phyloP scores from a whole-genome alignment of 2,329 filamentous ascomycete genomes.

The Exophiala aquamarina region DNA sequence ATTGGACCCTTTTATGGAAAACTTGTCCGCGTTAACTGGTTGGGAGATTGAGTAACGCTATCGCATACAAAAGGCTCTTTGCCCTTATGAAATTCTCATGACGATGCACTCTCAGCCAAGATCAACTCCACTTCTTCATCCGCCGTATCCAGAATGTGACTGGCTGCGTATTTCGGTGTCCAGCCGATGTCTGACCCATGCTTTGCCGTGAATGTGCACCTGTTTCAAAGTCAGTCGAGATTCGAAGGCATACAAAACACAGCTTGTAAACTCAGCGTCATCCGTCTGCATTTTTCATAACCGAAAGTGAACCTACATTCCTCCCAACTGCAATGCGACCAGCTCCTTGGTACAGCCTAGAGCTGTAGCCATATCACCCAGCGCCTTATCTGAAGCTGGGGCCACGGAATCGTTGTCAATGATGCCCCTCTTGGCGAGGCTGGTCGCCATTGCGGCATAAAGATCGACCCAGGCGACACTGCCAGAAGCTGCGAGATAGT shows the following conservation, averaged over 20 bases:
- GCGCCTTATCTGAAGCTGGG: constrained; percentile 35
- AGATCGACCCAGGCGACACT: constrained; percentile 53
- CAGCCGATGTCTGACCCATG: constrained; percentile 48
- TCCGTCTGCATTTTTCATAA: too few species aligned
- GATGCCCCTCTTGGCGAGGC: constrained; percentile 41
- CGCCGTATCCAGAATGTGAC: constrained; percentile 49
- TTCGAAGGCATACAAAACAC: too few species aligned
- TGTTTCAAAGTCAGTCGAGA: constrained; percentile 21
- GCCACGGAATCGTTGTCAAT: constrained; percentile 40
- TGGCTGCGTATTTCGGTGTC: constrained; percentile 42
- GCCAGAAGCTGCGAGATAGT: constrained; percentile 53
- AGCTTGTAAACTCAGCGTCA: neutral
- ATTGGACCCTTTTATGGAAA: neutral
- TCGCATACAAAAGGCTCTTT: too few species aligned
- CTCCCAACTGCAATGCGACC: constrained; percentile 45
- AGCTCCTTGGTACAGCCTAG: constrained; percentile 36
- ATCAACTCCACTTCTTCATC: constrained; percentile 51
- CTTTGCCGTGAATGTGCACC: constrained; percentile 46
- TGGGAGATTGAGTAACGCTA: too few species aligned
- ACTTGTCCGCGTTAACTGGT: neutral
- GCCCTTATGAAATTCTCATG: too few species aligned
- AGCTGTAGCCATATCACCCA: constrained; percentile 45
- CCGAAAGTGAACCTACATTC: constrained; percentile 47
- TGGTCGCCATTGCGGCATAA: constrained; percentile 46
- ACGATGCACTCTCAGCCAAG: too few species aligned